Evolutionary conservation across 2,329 filamentous ascomycete species (phyloP), one percentile per base, ranked within the genome.

Genomic region (Trichoderma afroharzianum): DNA sequence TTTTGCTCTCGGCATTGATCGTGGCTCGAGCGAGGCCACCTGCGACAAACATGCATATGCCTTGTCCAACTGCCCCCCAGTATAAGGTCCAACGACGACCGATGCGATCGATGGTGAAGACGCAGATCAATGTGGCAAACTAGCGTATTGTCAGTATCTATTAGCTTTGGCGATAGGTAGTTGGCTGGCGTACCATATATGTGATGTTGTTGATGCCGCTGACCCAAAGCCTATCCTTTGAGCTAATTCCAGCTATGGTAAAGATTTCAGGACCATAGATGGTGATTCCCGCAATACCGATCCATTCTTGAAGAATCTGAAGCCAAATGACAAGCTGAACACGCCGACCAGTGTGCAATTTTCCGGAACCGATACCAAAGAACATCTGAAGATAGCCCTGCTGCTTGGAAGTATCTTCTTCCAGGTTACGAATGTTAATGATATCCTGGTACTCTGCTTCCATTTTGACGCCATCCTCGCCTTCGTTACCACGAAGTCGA

Each of bases 291-390:
- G 90, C 90, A 72, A 93, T 92, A 0, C 91, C 90, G 66, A 90
- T 86, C 89, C 90, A 92, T 75, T 91, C 88, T 76, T 92, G 90
- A 77, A 92, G 86, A 58, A 92, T 90, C 80, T 92, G 90, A 9
- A 93, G 83, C 90, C 90, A 93, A 43, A 93, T 85, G 3, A 91
- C 90, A 2, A 93, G 84, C 75, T 92, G 90, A 0, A 92, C 90
- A 6, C 91, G 87, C 1, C 91, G 85, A 0, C 87, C 91, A 0
- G 88, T 90, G 74, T 93, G 90, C 9, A 93, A 79, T 66, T 91
- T 88, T 0, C 86, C 91, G 0, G 89, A 90, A 3, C 88, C 89
- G 69, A 88, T 86, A 3, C 90, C 90, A 67, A 91, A 89, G 1
- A 93, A 80, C 91, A 93, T 93, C 62, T 87, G 82, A 3, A 87